A percentile compares a stretch with the other conserved stretches of the same genome.
Evolutionary conservation across 345 rosid genomes (phyloP).

Genomic region (Euphorbia peplus): DNA sequence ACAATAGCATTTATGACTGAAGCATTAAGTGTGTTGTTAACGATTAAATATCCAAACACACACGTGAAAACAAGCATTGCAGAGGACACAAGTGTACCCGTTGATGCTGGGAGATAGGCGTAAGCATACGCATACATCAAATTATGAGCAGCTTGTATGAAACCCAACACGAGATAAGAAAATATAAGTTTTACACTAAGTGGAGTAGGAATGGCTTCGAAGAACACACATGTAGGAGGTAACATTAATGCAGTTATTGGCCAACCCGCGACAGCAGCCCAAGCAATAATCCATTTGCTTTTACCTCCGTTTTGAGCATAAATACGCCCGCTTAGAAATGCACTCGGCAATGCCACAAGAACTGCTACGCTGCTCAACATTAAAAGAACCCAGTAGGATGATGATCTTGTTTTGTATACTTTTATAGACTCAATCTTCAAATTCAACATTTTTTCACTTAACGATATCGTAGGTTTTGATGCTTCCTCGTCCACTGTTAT

Average conservation of each 20-base stretch:
- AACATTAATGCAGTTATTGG: constrained; percentile 61
- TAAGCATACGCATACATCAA: constrained; percentile 86
- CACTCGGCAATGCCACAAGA: constrained; percentile 87
- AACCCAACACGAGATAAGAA: constrained; percentile 59
- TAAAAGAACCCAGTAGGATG: constrained; percentile 76
- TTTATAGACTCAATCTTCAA: constrained; percentile 34
- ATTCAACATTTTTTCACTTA: constrained; percentile 28
- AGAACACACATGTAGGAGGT: constrained; percentile 48
- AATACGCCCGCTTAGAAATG: constrained; percentile 65
- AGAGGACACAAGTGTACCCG: constrained; percentile 75
- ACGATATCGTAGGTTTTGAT: constrained; percentile 25
- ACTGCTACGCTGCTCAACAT: constrained; percentile 46
- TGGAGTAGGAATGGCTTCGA: constrained; percentile 56
- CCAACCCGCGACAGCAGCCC: constrained; percentile 88
- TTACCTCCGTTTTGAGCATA: constrained; percentile 69
- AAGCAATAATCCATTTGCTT: constrained; percentile 94
- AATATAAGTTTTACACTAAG: constrained; percentile 43
- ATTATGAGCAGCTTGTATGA: constrained; percentile 71
- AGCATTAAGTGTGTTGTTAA: constrained; percentile 62
- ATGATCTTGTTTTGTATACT: constrained; percentile 52
- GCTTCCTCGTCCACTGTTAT: constrained; percentile 33
- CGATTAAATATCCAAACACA: constrained; percentile 59
- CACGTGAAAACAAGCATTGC: constrained; percentile 71
- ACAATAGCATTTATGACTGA: constrained; percentile 61
- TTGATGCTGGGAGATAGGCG: constrained; percentile 88